Percentiles rank a stretch among this genome's conserved stretches.
Evolutionary conservation across 1,284 basidiomycete species (phyloP).

Genomic region (Sanghuangporus baumii): DNA sequence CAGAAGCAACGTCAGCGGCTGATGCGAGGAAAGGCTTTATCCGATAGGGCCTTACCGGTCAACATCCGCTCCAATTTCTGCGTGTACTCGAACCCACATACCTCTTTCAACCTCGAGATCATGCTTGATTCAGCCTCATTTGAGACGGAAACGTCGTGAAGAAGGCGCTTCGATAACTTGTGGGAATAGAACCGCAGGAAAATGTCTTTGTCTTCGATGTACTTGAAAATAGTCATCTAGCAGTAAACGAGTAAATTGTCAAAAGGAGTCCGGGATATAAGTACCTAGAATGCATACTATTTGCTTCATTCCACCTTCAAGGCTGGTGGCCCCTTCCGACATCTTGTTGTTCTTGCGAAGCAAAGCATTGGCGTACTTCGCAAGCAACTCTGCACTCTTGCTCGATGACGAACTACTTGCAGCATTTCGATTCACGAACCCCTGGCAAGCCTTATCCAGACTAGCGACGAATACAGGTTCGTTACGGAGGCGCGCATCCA

Average conservation of each 20-base stretch:
- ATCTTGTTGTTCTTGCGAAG: slow-evolving; percentile 95
- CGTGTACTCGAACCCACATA: slow-evolving; percentile 98
- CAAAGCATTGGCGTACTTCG: slow-evolving; percentile 89
- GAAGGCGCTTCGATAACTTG: slow-evolving; percentile 92
- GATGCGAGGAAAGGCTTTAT: not conserved
- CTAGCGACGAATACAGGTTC: slow-evolving; percentile 95
- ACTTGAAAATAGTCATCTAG: slow-evolving; percentile 98
- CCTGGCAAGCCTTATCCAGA: slow-evolving; percentile 93
- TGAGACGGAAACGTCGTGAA: slow-evolving; percentile 89
- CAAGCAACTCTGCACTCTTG: slow-evolving; percentile 93
- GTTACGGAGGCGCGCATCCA: slow-evolving; percentile 85
- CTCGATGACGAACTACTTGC: slow-evolving; percentile 79
- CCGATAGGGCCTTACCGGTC: slow-evolving; percentile 56
- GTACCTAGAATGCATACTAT: slow-evolving; percentile 51
- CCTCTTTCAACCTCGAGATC: slow-evolving; percentile 98
- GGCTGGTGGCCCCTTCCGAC: slow-evolving; percentile 77
- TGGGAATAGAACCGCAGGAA: slow-evolving; percentile 99
- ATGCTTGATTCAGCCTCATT: slow-evolving; percentile 97
- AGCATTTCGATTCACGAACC: slow-evolving; percentile 94
- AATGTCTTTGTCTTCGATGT: slow-evolving; percentile 98
- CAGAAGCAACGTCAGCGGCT: too few species aligned
- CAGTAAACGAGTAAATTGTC: not conserved
- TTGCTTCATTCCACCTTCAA: slow-evolving; percentile 87
- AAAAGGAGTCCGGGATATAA: not conserved
- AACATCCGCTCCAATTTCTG: slow-evolving; percentile 99